These are phyloP conservation scores for Tothia fuscella DNA, from an alignment of 2,329 filamentous ascomycete genomes.

Conservation along the genomic window DNA sequence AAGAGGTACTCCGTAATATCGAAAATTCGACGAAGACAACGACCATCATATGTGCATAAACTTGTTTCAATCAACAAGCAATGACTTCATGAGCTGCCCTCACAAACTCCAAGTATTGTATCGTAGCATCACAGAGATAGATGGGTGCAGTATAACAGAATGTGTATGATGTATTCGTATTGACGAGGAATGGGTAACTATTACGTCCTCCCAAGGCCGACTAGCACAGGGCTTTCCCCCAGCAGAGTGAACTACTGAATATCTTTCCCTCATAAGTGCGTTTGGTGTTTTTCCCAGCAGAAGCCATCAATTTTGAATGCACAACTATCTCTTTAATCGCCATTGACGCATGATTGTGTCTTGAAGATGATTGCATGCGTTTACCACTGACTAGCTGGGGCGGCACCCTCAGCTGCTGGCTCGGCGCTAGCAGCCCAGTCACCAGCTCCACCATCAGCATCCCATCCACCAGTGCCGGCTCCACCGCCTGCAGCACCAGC, in stretches of 20 bases:
- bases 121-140: not conserved
- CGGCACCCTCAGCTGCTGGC: slow-evolving; percentile 28
- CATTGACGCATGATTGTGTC: slow-evolving; percentile 9
- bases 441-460: slow-evolving; percentile 49
- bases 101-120: too few species aligned
- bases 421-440: slow-evolving; percentile 56
- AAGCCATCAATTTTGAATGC: not conserved
- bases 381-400: slow-evolving; percentile 34
- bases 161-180: not conserved
- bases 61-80: too few species aligned
- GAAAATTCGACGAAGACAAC: too few species aligned
- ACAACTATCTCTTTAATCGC: not conserved
- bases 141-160: not conserved
- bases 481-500: slow-evolving; percentile 46
- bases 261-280: slow-evolving; percentile 99
- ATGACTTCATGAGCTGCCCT: too few species aligned
- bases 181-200: slow-evolving; percentile 51
- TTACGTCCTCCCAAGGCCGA: slow-evolving; percentile 70
- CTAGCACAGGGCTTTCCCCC: slow-evolving; percentile 98
- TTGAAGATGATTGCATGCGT: slow-evolving; percentile 15
- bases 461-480: slow-evolving; percentile 49
- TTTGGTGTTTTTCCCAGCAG: slow-evolving; percentile 8
- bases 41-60: too few species aligned
- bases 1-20: too few species aligned
- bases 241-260: slow-evolving; percentile 44